Percentiles rank a stretch among this genome's conserved stretches.
phyloP scores from a whole-genome alignment of 2,329 filamentous ascomycete genomes.

The Calonectria crousiana region DNA sequence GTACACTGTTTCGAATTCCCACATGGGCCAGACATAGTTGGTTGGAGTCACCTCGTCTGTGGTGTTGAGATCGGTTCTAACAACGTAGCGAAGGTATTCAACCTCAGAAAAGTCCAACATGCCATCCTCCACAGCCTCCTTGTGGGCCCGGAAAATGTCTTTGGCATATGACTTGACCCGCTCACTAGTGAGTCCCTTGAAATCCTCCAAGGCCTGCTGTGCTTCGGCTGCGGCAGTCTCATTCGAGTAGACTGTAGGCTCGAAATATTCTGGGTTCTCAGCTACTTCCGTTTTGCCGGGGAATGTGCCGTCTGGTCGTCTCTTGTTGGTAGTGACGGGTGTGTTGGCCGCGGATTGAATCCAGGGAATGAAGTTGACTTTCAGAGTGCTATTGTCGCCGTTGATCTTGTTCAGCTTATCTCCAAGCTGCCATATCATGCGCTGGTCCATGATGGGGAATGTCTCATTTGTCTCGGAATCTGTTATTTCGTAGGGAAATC shows the following conservation, averaged over 20 bases:
- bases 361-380: constrained; percentile 74
- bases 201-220: constrained; percentile 39
- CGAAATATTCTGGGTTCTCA: neutral
- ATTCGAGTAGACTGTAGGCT: constrained; percentile 38
- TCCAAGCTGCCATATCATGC: constrained; percentile 74
- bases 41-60: constrained; percentile 51
- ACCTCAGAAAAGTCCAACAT: constrained; percentile 48
- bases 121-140: constrained; percentile 44
- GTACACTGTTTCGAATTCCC: constrained; percentile 46
- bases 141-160: constrained; percentile 48
- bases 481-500: constrained; percentile 68
- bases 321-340: constrained; percentile 40
- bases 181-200: constrained; percentile 40
- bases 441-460: constrained; percentile 71
- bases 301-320: neutral
- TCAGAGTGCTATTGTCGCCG: constrained; percentile 57
- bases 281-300: neutral
- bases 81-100: constrained; percentile 48
- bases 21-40: constrained; percentile 42
- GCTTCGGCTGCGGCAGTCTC: constrained; percentile 41
- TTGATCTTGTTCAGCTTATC: constrained; percentile 72
- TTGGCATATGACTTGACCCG: constrained; percentile 36
- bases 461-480: constrained; percentile 64
- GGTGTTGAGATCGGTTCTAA: constrained; percentile 51
- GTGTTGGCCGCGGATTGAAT: constrained; percentile 62